Conservation (phyloP, 225 moss, liverwort and hornwort genomes). For the Bryum argenteum region DNA sequence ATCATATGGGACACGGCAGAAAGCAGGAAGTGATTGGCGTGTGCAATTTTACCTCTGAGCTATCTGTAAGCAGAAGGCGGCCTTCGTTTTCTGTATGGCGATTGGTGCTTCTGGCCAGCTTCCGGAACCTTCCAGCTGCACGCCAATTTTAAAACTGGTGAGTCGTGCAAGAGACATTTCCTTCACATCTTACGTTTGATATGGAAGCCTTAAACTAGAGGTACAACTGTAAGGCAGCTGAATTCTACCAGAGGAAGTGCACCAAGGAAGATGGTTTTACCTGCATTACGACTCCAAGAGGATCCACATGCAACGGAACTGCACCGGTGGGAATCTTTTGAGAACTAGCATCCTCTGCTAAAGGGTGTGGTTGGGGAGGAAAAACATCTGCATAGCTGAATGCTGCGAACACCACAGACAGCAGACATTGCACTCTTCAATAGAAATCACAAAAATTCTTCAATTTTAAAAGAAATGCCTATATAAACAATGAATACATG, state of each 20-base stretch:
- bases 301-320: constrained; percentile 56
- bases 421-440: constrained; percentile 27
- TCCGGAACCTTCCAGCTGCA: constrained; percentile 93
- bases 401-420: constrained; percentile 45
- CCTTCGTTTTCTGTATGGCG: constrained; percentile 81
- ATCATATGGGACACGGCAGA: constrained; percentile 7
- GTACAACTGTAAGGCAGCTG: constrained; percentile 14
- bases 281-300: constrained; percentile 74
- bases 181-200: not conserved
- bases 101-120: constrained; percentile 88
- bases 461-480: constrained; percentile 2
- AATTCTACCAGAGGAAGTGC: not conserved
- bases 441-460: not conserved
- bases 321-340: constrained; percentile 49
- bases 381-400: constrained; percentile 81
- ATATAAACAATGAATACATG: constrained; percentile 8
- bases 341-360: constrained; percentile 57
- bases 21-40: constrained; percentile 16
- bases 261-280: constrained; percentile 34
- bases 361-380: constrained; percentile 80
- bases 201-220: constrained; percentile 12
- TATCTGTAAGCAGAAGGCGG: constrained; percentile 82
- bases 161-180: constrained; percentile 5
- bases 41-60: constrained; percentile 61
- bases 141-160: constrained; percentile 16